Percentiles rank a stretch among this genome's conserved stretches.
phyloP scores from a whole-genome alignment of 257 asterid genomes.

The Solanum etuberosum region DNA sequence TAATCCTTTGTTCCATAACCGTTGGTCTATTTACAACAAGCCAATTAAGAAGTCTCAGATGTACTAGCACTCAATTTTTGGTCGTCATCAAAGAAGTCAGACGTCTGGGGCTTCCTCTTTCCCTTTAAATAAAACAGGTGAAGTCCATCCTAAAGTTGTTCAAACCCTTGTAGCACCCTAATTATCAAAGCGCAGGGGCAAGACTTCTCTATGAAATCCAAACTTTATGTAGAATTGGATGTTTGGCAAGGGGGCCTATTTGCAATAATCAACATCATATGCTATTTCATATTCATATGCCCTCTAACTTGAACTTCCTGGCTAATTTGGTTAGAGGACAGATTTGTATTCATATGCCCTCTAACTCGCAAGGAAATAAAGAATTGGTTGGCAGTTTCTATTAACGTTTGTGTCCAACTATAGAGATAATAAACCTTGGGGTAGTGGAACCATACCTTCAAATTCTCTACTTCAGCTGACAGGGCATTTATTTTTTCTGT shows the following conservation, averaged over 20 bases:
- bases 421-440: background rate
- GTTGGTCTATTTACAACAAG: background rate
- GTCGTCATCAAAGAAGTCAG: background rate
- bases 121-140: background rate
- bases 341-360: background rate
- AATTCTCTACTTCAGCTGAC: constrained; percentile 63
- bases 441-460: constrained; percentile 45
- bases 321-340: background rate
- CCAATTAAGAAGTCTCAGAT: background rate
- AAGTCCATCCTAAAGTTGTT: background rate
- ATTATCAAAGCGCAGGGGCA: background rate
- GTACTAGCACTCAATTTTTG: background rate
- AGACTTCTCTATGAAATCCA: background rate
- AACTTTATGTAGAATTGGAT: background rate
- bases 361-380: background rate
- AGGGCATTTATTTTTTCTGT: constrained; percentile 74
- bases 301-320: background rate
- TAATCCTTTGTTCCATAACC: background rate
- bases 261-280: background rate
- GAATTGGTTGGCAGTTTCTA: background rate
- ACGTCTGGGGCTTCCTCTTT: background rate
- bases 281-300: background rate
- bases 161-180: background rate
- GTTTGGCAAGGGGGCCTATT: background rate
- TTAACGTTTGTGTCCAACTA: background rate